These are phyloP conservation scores for Yamagishiella unicocca DNA, from an alignment of 139 green algal species.

Conservation along the genomic window DNA sequence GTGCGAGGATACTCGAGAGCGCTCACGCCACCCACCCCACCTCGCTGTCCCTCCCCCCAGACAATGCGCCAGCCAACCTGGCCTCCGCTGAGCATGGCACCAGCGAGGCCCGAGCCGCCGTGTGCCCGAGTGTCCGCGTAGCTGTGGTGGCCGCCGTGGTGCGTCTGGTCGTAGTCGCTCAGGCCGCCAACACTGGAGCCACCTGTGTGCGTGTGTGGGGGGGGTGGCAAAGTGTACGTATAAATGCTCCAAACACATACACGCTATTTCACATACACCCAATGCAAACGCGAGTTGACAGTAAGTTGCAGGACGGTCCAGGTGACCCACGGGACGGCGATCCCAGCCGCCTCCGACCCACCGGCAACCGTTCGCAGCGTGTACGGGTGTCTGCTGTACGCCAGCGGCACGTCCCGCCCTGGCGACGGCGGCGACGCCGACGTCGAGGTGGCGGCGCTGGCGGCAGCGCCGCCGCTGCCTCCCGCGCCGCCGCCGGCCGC, in stretches of 20 bases:
- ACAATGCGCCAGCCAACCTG: neutral
- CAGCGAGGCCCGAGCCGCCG: slow-evolving; percentile 22
- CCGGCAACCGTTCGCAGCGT: slow-evolving; percentile 48
- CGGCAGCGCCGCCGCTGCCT: slow-evolving; percentile 8
- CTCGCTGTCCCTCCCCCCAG: too few relatives aligned
- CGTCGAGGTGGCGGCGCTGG: slow-evolving; percentile 24
- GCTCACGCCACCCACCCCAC: neutral
- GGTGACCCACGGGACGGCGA: neutral
- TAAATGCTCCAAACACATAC: neutral
- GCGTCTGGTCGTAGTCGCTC: slow-evolving; percentile 32
- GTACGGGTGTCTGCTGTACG: slow-evolving; percentile 52
- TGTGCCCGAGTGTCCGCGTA: slow-evolving; percentile 35
- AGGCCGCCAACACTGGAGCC: slow-evolving; percentile 21
- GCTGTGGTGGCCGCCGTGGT: slow-evolving; percentile 3
- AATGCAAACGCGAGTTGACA: neutral
- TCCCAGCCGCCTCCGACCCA: neutral
- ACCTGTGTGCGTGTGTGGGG: too few relatives aligned
- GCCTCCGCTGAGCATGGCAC: neutral
- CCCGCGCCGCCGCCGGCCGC: slow-evolving; percentile 8
- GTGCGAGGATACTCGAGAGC: neutral
- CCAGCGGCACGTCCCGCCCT: slow-evolving; percentile 28
- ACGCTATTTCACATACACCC: neutral
- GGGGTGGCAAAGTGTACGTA: neutral
- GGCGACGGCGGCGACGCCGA: slow-evolving; percentile 43
- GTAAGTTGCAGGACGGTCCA: neutral